Percentiles rank a stretch among this genome's conserved stretches.
These are phyloP conservation scores for Lactarius vividus DNA, from an alignment of 768 basidiomycete species.

Conservation along the genomic window DNA sequence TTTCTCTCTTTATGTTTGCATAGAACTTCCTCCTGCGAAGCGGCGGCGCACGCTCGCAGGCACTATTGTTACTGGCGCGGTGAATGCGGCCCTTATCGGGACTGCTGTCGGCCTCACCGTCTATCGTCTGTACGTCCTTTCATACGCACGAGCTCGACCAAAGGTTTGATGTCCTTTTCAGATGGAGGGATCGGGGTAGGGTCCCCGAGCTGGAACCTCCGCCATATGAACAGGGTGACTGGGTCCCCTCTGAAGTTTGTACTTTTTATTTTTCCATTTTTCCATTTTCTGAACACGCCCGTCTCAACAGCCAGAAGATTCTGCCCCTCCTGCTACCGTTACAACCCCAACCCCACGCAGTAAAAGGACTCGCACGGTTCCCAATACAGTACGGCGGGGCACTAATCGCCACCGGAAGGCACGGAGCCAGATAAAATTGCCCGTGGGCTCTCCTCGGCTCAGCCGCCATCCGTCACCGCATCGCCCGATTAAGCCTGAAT, in stretches of 20 bases:
- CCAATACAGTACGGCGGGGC: slow-evolving; percentile 37
- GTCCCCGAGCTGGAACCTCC: slow-evolving; percentile 45
- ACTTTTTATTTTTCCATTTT: neutral
- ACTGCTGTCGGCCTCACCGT: slow-evolving; percentile 85
- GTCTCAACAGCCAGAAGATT: slow-evolving; percentile 3
- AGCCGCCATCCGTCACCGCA: slow-evolving; percentile 29
- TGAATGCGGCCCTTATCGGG: slow-evolving; percentile 83
- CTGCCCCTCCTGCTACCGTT: slow-evolving; percentile 34
- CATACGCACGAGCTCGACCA: slow-evolving; percentile 1
- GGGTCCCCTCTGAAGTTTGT: slow-evolving; percentile 35
- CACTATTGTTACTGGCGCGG: slow-evolving; percentile 77
- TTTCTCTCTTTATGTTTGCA: slow-evolving; percentile 34
- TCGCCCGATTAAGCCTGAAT: slow-evolving; percentile 40
- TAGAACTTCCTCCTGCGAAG: slow-evolving; percentile 77
- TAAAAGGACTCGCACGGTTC: slow-evolving; percentile 38
- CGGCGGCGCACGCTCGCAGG: slow-evolving; percentile 79
- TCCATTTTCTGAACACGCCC: neutral
- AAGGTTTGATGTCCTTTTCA: slow-evolving; percentile 31
- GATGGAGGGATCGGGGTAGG: slow-evolving; percentile 79
- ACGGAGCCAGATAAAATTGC: slow-evolving; percentile 29
- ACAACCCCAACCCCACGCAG: slow-evolving; percentile 40
- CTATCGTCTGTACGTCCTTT: slow-evolving; percentile 69
- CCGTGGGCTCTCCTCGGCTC: slow-evolving; percentile 26
- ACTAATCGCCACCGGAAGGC: slow-evolving; percentile 39
- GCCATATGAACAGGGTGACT: slow-evolving; percentile 61